Conservation (phyloP, 2,329 filamentous ascomycete genomes). For the Hortaea werneckii region DNA sequence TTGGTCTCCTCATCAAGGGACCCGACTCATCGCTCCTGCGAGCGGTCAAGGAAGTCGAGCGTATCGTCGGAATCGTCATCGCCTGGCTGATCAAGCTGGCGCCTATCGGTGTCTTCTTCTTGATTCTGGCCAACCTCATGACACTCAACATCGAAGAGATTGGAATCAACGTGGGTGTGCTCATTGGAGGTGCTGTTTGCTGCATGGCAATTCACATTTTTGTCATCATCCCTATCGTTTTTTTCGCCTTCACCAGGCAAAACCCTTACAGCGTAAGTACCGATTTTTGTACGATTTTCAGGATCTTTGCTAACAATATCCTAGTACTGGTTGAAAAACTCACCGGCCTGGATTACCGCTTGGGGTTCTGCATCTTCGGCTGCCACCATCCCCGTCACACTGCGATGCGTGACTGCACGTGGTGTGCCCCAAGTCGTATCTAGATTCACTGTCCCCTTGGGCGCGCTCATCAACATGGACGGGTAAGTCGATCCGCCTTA, state of each 20-base stretch:
- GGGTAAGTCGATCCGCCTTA: conserved; percentile 22
- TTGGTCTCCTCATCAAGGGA: conserved; percentile 38
- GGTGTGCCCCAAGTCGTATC: conserved; percentile 35
- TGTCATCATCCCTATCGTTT: conserved; percentile 37
- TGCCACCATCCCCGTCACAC: conserved; percentile 42
- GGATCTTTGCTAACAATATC: too few relatives aligned
- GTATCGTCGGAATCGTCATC: conserved; percentile 38
- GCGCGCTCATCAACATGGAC: conserved; percentile 44
- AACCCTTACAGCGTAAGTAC: conserved; percentile 37
- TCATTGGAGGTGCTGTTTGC: conserved; percentile 39
- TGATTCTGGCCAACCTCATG: conserved; percentile 44
- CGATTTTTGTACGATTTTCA: too few relatives aligned
- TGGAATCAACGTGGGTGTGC: conserved; percentile 40
- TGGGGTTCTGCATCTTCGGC: conserved; percentile 46
- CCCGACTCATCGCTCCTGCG: conserved; percentile 32
- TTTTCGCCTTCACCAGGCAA: conserved; percentile 30
- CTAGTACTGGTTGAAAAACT: conserved; percentile 35
- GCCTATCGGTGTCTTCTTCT: conserved; percentile 44
- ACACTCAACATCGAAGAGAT: conserved; percentile 39
- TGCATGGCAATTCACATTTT: conserved; percentile 41
- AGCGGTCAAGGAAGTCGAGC: conserved; percentile 39
- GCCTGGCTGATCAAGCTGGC: conserved; percentile 40
- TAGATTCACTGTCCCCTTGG: conserved; percentile 40
- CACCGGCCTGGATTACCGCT: conserved; percentile 44
- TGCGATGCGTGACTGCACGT: conserved; percentile 31